Base-by-base conservation (phyloP, 345 rosid genomes). In the Salix purpurea region DNA sequence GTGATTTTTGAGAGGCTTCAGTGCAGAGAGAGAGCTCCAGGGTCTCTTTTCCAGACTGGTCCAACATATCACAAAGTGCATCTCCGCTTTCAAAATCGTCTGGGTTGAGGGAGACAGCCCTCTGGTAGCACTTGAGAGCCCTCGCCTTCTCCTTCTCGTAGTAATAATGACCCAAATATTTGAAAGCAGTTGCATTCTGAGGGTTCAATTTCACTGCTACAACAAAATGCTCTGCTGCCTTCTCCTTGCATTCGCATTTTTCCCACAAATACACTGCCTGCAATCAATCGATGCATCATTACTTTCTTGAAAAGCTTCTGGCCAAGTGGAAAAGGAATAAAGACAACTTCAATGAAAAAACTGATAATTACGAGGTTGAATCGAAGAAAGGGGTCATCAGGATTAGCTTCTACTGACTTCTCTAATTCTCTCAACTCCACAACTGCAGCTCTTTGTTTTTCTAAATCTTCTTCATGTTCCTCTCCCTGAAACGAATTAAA, bases 121-220 rank as follows among this genome's bases (percentile, higher is more conserved):
- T 88, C 79, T 91, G 98, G 79, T 91, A 92, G 87, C 99, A 96
- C 83, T 93, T 96, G 62, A 91, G 81, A 70, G 98, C 96, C 83
- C 99, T 90, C 58, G 7, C 70, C 39, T 39, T 67, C 39, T 67
- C 39, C 36, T 15, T 32, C 23, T 13, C 44, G 9, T 67, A 85
- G 71, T 94, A 94, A 81, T 91, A 89, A 82, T 89, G 91, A 10
- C 99, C 99, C 85, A 96, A 76, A 78, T 90, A 93, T 77, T 76
- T 87, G 73, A 96, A 93, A 67, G 95, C 90, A 4, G 77, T 85
- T 2, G 85, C 95, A 79, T 90, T 90, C 6, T 87, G 80, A 24
- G 97, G 93, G 79, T 91, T 87, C 69, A 85, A 81, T 77, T 92
- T 96, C 54, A 89, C 98, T 18, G 95, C 85, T 23, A 83, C 54